phyloP scores from a whole-genome alignment of 2,329 filamentous ascomycete genomes.

The Clonostachys rosea region DNA sequence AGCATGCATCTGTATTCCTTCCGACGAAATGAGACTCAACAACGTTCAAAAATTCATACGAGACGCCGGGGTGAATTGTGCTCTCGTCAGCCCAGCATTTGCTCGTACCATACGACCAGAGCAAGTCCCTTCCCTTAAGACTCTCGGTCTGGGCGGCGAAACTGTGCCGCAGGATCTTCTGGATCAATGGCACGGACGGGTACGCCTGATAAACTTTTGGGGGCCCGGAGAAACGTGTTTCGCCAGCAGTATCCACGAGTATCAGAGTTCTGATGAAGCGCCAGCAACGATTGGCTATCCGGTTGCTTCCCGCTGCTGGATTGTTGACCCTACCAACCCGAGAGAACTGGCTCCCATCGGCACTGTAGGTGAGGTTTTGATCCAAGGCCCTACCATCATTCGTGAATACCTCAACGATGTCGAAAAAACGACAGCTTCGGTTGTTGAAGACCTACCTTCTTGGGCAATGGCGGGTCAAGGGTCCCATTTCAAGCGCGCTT shows the following conservation, averaged over 20 bases:
- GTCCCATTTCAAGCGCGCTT: constrained; percentile 15
- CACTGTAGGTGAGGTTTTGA: constrained; percentile 14
- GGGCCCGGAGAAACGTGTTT: neutral
- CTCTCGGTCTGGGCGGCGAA: constrained; percentile 6
- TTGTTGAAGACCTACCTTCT: constrained; percentile 22
- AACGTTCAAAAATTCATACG: neutral
- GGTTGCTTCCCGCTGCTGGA: constrained; percentile 11
- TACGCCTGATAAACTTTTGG: constrained; percentile 2
- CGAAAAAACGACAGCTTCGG: constrained; percentile 15
- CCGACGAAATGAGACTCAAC: neutral
- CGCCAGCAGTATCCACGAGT: constrained; percentile 4
- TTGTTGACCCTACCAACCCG: constrained; percentile 20
- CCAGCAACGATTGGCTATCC: constrained; percentile 4
- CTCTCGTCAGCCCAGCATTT: constrained; percentile 6
- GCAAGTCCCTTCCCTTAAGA: constrained; percentile 3
- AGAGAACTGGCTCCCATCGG: constrained; percentile 16
- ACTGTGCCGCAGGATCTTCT: constrained; percentile 2
- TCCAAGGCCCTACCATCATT: constrained; percentile 16
- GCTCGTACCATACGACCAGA: constrained; percentile 3
- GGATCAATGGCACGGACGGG: constrained; percentile 3
- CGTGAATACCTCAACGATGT: constrained; percentile 12
- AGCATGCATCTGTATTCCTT: constrained; percentile 3
- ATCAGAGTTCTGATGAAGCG: neutral
- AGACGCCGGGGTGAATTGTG: constrained; percentile 3
- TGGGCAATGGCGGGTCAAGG: neutral